Base-by-base conservation (phyloP, 176 grass and related monocot genomes). In the Musa beccarii region DNA sequence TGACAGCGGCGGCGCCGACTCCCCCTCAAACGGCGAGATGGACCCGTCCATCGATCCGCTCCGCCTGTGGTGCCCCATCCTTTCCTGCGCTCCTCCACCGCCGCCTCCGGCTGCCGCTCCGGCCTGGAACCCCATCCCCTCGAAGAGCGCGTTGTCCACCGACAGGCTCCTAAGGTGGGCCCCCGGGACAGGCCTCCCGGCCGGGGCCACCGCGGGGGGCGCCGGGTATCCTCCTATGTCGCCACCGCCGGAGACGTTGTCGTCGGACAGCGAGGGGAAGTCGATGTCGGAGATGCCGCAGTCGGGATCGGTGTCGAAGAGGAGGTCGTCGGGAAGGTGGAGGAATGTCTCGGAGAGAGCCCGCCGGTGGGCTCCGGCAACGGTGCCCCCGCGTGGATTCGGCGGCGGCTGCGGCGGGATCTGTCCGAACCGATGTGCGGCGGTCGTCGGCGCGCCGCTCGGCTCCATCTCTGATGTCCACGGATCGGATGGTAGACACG, bases 211-310 rank as follows among this genome's bases (percentile, higher is more conserved):
- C 53, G 24, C 66, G 11, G 8, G 61, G 8, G 51, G 54, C 52
- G 62, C 7, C 79, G 75, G 1, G 77, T 79, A 0, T 11, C 23
- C 2, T 78, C 69, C 63, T 10, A 21, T 16, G 77, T 73, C 14
- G 79, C 84, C 53, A 80, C 64, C 11, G 75, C 81, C 80, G 71
- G 81, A 89, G 1, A 77, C 53, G 57, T 79, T 89, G 64, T 98
- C 90, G 53, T 98, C 94, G 82, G 94, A 98, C 68, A 98, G 86
- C 2, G 88, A 93, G 34, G 94, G 90, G 77, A 98, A 93, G 49
- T 98, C 88, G 75, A 98, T 77, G 82, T 98, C 94, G 50, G 83
- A 25, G 71, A 74, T 54, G 75, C 49, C 9, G 50, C 62, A 26
- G 50, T 52, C 52, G 51, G 55, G 76, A 54, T 66, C 66, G 53